A percentile compares a stretch with the other conserved stretches of the same genome.
Evolutionary conservation across 805 yeast genomes (phyloP).

Genomic region (Millerago galiae): DNA sequence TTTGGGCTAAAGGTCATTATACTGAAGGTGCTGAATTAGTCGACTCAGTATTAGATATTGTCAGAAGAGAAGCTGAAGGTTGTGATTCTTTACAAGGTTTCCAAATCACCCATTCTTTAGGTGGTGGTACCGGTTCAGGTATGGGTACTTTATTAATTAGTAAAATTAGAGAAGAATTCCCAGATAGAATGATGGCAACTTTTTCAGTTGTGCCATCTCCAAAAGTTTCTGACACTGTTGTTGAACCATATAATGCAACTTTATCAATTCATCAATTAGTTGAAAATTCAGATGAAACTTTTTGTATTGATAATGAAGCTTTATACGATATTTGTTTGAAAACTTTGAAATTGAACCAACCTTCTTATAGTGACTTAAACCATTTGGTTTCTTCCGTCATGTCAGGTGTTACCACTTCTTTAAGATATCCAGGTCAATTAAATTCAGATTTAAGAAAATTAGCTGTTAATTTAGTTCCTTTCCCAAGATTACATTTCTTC

Average conservation of each 20-base stretch:
- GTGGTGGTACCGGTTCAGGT: conserved; percentile 99
- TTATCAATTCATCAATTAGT: conserved; percentile 93
- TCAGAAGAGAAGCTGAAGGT: conserved; percentile 93
- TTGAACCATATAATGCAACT: conserved; percentile 97
- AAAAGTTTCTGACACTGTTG: conserved; percentile 93
- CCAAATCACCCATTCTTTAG: conserved; percentile 92
- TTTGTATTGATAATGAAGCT: conserved; percentile 99
- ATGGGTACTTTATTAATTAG: conserved; percentile 91
- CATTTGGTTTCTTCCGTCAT: conserved; percentile 95
- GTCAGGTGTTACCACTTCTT: conserved; percentile 94
- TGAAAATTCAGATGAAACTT: conserved; percentile 98
- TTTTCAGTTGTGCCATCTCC: conserved; percentile 99
- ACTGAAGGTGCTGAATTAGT: conserved; percentile 94
- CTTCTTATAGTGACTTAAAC: conserved; percentile 80
- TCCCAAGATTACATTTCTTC: conserved; percentile 99
- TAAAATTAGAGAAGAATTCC: conserved; percentile 86
- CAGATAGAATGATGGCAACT: conserved; percentile 95
- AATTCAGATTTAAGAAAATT: conserved; percentile 97
- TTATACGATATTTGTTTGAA: conserved; percentile 97
- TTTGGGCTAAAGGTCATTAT: conserved; percentile 98
- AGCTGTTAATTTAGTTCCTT: conserved; percentile 97
- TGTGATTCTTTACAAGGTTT: conserved; percentile 98
- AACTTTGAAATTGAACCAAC: conserved; percentile 87
- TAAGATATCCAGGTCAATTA: conserved; percentile 95
- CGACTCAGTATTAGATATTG: conserved; percentile 90